Base-by-base conservation (phyloP, 169 alveolate genomes). In the Eimeria zaria region DNA sequence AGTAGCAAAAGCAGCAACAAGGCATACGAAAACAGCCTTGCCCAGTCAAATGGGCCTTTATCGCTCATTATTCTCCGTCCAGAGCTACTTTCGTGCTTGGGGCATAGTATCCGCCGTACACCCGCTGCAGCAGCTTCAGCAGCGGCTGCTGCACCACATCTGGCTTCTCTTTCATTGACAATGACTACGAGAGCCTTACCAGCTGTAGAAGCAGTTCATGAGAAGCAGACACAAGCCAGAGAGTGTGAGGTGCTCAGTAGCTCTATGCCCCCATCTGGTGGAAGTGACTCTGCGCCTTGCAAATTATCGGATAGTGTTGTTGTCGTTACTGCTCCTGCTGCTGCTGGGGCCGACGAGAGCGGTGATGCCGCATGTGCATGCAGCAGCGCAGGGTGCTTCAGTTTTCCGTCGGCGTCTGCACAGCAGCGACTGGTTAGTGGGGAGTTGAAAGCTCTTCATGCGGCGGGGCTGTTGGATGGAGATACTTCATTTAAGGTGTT, bases 401-500 rank as follows among this genome's bases (percentile, higher is more conserved):
- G 44, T 27, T 60, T 85, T 30, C 92, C 92, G 1, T 60, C 58
- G 41, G 92, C 92, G 3, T 30, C 41, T 9, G 6, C 30, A 24
- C 92, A 60, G 78, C 92, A 58, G 81, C 60, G 92, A 60, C 80
- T 85, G 12, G 92, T 69, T 39, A 85, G 92, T 48, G 80, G 92
- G 76, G 92, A 85, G 41, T 80, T 58, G 41, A 85, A 60, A 48
- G 74, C 62, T 16, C 60, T 85, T 20, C 67, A 80, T 27, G 80
- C 81, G 6, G 92, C 92, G 22, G 62, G 81, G 58, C 62, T 85
- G 80, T 48, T 85, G 33, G 92, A 85, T 39, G 78, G 92, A 0
- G 92, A 85, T 16, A 80, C 78, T 6, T 85, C 78, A 5, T 85
- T 85, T n/a, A 85, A 22, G 60, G 27, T 36, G 27, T 85, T 85